These are phyloP conservation scores for Tephrocybe sp. DNA, from an alignment of 768 basidiomycete genomes.

Conservation along the genomic window DNA sequence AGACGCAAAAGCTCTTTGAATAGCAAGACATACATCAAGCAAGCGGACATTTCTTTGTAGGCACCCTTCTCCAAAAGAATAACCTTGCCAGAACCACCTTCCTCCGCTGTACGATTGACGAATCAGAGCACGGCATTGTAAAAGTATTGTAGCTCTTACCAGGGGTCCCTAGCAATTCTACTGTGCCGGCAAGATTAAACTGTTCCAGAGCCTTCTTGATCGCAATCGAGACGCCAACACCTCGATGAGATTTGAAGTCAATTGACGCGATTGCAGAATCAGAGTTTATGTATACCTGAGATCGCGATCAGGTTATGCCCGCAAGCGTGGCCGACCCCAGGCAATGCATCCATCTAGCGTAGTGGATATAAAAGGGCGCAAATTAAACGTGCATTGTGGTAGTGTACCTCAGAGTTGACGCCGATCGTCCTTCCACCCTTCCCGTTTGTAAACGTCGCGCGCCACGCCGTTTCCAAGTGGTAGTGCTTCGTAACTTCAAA, in stretches of 20 bases:
- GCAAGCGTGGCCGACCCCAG: conserved; percentile 69
- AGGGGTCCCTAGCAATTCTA: conserved; percentile 77
- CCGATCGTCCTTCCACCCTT: conserved; percentile 71
- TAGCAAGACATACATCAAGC: conserved; percentile 58
- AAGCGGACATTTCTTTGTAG: conserved; percentile 75
- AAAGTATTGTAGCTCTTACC: conserved; percentile 37
- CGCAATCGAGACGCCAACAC: conserved; percentile 71
- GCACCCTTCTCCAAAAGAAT: conserved; percentile 67
- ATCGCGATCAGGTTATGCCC: conserved; percentile 87
- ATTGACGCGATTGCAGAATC: background rate
- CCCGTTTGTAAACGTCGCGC: conserved; percentile 64
- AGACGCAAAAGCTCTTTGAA: background rate
- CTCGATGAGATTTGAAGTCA: conserved; percentile 26
- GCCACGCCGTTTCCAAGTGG: conserved; percentile 74
- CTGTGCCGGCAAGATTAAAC: conserved; percentile 63
- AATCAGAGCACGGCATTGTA: background rate
- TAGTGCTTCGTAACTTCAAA: conserved; percentile 64
- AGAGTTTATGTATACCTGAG: conserved; percentile 27
- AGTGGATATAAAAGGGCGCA: background rate
- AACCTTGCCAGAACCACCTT: conserved; percentile 75
- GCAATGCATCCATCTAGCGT: conserved; percentile 60
- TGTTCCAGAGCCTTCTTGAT: conserved; percentile 63
- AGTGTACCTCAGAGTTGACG: conserved; percentile 79
- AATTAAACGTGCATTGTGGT: conserved; percentile 23
- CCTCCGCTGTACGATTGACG: conserved; percentile 56